Conservation (phyloP, 306 rosid genomes). For the Morella rubra region DNA sequence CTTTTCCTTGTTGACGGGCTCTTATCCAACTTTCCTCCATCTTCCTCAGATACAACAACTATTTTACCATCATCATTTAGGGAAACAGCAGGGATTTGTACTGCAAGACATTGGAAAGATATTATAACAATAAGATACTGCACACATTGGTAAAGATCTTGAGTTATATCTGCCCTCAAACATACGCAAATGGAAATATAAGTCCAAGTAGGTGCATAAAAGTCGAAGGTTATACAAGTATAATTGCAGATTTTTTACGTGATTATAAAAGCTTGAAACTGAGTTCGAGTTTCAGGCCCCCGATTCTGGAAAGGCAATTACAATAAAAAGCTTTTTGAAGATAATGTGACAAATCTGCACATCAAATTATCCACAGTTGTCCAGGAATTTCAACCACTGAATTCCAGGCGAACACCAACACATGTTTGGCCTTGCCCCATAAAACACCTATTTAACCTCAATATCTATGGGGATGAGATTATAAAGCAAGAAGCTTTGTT, state of each 20-base stretch:
- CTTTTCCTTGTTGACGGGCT: slow-evolving; percentile 67
- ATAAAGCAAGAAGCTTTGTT: slow-evolving; percentile 2
- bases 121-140: background rate
- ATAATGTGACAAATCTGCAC: slow-evolving; percentile 2
- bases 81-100: slow-evolving; percentile 76
- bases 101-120: slow-evolving; percentile 37
- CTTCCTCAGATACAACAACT: slow-evolving; percentile 56
- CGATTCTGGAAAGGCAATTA: background rate
- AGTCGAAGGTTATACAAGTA: background rate
- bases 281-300: background rate
- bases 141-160: background rate
- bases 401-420: background rate
- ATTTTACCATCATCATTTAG: slow-evolving; percentile 80
- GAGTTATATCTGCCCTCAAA: background rate
- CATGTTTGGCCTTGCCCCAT: background rate
- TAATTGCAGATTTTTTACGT: background rate
- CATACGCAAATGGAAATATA: background rate
- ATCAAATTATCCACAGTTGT: background rate
- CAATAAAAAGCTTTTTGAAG: background rate
- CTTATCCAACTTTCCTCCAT: slow-evolving; percentile 46
- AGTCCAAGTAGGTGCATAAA: too few species aligned
- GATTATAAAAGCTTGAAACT: background rate
- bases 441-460: slow-evolving; percentile 9
- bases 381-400: background rate
- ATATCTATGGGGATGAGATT: background rate